These are phyloP conservation scores for Kodamaea fukazawae DNA, from an alignment of 805 yeast species.

Conservation along the genomic window DNA sequence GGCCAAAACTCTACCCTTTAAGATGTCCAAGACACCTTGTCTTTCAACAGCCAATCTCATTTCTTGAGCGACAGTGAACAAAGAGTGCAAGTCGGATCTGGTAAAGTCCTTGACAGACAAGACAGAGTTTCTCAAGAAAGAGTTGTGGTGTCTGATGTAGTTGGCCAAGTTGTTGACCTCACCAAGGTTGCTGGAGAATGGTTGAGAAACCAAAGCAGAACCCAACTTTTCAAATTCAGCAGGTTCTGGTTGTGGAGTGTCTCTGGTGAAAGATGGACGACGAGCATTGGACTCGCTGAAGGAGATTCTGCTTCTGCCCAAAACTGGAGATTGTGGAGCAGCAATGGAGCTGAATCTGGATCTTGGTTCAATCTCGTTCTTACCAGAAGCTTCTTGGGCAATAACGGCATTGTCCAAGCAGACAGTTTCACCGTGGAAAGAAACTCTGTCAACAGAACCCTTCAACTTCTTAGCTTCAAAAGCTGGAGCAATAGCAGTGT, in stretches of 20 bases:
- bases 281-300: conserved; percentile 28
- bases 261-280: conserved; percentile 39
- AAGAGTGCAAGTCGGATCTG: conserved; percentile 85
- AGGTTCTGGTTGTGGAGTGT: conserved; percentile 39
- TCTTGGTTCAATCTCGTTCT: conserved; percentile 44
- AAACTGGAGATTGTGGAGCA: conserved; percentile 30
- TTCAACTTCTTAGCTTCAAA: conserved; percentile 51
- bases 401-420: conserved; percentile 80
- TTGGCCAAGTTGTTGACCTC: conserved; percentile 79
- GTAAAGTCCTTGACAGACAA: conserved; percentile 84
- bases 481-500: conserved; percentile 27
- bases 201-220: conserved; percentile 69
- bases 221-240: conserved; percentile 50
- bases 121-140: conserved; percentile 85
- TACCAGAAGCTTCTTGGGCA: conserved; percentile 59
- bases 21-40: conserved; percentile 86
- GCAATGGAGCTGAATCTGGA: conserved; percentile 41
- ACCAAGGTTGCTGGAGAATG: conserved; percentile 66
- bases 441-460: conserved; percentile 89
- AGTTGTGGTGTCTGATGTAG: conserved; percentile 77
- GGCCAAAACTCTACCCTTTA: conserved; percentile 86
- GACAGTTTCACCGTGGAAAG: conserved; percentile 72
- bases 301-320: conserved; percentile 33
- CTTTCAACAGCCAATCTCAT: conserved; percentile 96
- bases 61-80: conserved; percentile 97